A percentile compares a stretch with the other conserved stretches of the same genome.
phyloP scores from a whole-genome alignment of 2,329 filamentous ascomycete genomes.

The Parascedosporium putredinis region DNA sequence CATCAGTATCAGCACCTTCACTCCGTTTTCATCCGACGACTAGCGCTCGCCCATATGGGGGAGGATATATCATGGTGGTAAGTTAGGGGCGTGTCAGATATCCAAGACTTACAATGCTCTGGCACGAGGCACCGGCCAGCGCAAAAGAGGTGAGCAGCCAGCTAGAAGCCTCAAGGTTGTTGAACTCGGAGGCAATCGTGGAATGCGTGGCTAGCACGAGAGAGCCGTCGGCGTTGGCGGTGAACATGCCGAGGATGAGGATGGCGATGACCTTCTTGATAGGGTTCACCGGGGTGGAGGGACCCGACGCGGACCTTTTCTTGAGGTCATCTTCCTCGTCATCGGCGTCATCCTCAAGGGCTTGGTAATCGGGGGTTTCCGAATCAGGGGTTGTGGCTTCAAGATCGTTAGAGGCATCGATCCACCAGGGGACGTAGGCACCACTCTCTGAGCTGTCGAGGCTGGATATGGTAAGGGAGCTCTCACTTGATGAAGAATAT shows the following conservation, averaged over 20 bases:
- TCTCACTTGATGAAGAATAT: slow-evolving; percentile 6
- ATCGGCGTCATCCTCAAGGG: neutral
- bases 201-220: slow-evolving; percentile 58
- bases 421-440: slow-evolving; percentile 3
- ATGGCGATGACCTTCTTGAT: slow-evolving; percentile 14
- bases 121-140: slow-evolving; percentile 20
- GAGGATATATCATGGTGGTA: no score
- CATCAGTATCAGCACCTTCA: neutral
- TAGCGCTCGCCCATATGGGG: no score
- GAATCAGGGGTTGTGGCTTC: neutral
- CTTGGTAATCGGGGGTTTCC: neutral
- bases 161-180: slow-evolving; percentile 42
- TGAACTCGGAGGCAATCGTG: slow-evolving; percentile 50
- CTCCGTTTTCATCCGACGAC: no score
- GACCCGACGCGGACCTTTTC: neutral
- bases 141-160: slow-evolving; percentile 23
- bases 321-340: slow-evolving; percentile 2
- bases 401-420: neutral
- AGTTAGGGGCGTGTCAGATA: neutral
- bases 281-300: slow-evolving; percentile 8
- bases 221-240: slow-evolving; percentile 53
- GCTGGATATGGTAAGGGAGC: slow-evolving; percentile 6
- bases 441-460: slow-evolving; percentile 4
- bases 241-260: slow-evolving; percentile 39
- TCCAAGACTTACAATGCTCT: slow-evolving; percentile 14